A percentile compares a stretch with the other conserved stretches of the same genome.
These are phyloP conservation scores for Ganoderma sinense DNA, from an alignment of 1,284 basidiomycete species.

Conservation along the genomic window DNA sequence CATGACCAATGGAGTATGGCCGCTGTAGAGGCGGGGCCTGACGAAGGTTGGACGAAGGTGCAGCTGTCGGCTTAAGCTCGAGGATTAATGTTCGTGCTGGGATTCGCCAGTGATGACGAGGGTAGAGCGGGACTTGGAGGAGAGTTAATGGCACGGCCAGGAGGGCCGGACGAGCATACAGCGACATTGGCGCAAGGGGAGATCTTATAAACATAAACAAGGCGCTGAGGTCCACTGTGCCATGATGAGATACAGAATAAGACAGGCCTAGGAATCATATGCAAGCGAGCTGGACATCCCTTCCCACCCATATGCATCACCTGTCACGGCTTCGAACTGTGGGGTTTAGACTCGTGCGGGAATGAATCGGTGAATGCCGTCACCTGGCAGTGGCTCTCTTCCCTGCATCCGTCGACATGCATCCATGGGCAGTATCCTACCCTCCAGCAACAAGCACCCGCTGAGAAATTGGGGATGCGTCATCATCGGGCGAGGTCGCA, in stretches of 20 bases:
- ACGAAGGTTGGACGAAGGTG: background rate
- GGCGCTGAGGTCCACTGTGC: background rate
- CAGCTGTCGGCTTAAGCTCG: background rate
- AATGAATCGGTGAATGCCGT: background rate
- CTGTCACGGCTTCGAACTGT: background rate
- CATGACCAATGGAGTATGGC: conserved; percentile 11
- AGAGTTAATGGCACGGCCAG: background rate
- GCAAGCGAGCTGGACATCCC: background rate
- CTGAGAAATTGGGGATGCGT: background rate
- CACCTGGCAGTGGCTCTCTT: background rate
- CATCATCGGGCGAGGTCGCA: background rate
- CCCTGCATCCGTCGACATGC: background rate
- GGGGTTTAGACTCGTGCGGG: background rate
- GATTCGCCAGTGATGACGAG: background rate
- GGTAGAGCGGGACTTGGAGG: background rate
- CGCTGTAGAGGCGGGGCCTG: background rate
- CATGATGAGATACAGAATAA: background rate
- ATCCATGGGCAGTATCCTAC: background rate
- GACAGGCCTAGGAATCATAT: conserved; percentile 1
- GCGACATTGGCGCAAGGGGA: background rate
- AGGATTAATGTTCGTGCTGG: background rate
- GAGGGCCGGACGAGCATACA: background rate
- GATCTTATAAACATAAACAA: background rate
- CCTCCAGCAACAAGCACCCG: background rate
- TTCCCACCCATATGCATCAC: background rate